phyloP scores from a whole-genome alignment of 1,284 basidiomycete species.

The Sporisorium scitamineum region DNA sequence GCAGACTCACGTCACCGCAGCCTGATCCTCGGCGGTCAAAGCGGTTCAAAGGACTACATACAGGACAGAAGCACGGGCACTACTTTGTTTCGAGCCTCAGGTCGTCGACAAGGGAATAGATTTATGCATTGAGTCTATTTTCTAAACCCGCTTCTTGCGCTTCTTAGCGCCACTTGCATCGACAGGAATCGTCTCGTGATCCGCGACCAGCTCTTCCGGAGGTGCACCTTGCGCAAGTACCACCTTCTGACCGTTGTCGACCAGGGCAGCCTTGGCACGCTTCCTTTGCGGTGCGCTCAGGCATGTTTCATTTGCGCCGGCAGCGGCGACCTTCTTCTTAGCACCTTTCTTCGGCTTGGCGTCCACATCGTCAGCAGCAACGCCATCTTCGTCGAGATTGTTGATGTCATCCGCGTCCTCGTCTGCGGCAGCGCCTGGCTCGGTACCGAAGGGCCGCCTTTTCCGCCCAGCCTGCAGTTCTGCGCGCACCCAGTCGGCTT shows the following conservation, averaged over 20 bases:
- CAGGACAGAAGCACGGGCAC: neutral
- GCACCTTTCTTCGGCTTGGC: conserved; percentile 14
- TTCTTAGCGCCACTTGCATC: conserved; percentile 9
- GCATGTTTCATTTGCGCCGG: neutral
- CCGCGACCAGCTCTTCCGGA: conserved; percentile 26
- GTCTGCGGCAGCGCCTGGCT: conserved; percentile 33
- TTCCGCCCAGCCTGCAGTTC: conserved; percentile 48
- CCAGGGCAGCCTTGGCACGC: conserved; percentile 32
- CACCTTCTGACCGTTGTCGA: conserved; percentile 37
- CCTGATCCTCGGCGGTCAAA: too few species aligned
- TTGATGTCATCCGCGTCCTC: conserved; percentile 16
- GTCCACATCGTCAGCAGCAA: conserved; percentile 27
- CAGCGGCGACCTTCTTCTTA: conserved; percentile 19
- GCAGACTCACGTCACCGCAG: too few species aligned
- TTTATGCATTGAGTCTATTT: neutral
- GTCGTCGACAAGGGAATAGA: too few species aligned
- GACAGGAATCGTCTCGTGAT: conserved; percentile 42
- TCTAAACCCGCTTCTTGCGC: conserved; percentile 10
- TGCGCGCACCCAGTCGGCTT: conserved; percentile 52
- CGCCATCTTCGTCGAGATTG: conserved; percentile 17
- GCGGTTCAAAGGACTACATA: too few species aligned
- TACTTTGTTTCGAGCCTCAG: neutral
- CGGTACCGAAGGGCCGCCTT: conserved; percentile 38
- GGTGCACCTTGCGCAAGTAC: conserved; percentile 48
- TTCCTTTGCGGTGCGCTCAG: conserved; percentile 24